Base-by-base conservation (phyloP, 768 basidiomycete genomes). In the Boletus sp. region DNA sequence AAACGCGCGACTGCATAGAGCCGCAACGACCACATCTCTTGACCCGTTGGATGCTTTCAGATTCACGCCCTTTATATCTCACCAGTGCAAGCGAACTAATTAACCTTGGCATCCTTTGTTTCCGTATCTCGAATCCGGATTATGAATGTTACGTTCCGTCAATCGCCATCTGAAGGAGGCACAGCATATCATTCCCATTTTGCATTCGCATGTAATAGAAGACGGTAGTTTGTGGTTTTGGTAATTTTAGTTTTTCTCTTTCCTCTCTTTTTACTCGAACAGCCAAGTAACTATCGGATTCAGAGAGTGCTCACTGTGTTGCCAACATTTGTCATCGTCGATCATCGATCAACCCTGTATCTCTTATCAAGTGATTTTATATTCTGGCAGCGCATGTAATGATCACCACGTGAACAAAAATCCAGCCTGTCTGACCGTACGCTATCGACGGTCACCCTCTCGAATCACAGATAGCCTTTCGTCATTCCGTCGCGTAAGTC, bases 1-100 rank as follows among this genome's bases (percentile, higher is more conserved):
- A 92, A 89, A 75, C 78, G 78, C 28, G 90, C 90, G 41, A 91
- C 90, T 36, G 82, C 83, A 78, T 90, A 85, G 76, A 82, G 64
- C 47, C 17, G 32, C 48, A 33, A 54, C 17, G 52, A 18, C 15
- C 44, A 30, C 48, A 49, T 57, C 56, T 63, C 59, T 53, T 61
- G 51, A 59, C 54, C 56, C 54, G 65, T 61, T 59, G 61, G 63
- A 69, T 57, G 54, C 58, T 74, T 64, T 60, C 63, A 63, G 70
- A 58, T 67, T 71, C 71, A 67, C 64, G 71, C 62, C 56, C 57
- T 68, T 71, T 64, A 56, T 64, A 65, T 71, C 61, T 70, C 60
- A 63, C 32, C 52, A 68, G 67, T 77, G 78, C 82, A 81, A 80
- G 77, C 78, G 77, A 80, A 79, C 77, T 80, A 77, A 72, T 68